phyloP scores from a whole-genome alignment of 768 basidiomycete genomes.

The Lentinula boryana region DNA sequence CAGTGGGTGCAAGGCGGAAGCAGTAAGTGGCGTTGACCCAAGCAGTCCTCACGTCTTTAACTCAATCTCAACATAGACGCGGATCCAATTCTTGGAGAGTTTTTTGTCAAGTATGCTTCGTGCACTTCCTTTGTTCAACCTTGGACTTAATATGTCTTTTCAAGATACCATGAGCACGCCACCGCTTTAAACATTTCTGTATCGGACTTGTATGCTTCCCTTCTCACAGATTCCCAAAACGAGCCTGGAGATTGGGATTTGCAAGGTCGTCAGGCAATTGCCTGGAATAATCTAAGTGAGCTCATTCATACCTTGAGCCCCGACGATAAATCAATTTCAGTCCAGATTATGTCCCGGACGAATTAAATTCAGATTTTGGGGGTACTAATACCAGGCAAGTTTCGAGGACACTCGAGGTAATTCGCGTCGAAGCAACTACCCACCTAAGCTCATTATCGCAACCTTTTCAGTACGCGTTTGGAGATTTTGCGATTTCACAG shows the following conservation, averaged over 20 bases:
- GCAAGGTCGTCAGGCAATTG: constrained; percentile 50
- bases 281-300: constrained; percentile 48
- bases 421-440: neutral
- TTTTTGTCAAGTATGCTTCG: constrained; percentile 50
- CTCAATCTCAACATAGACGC: constrained; percentile 33
- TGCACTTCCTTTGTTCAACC: neutral
- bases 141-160: neutral
- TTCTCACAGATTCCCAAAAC: constrained; percentile 53
- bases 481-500: constrained; percentile 60
- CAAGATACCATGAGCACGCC: constrained; percentile 47
- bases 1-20: constrained; percentile 51
- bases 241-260: constrained; percentile 59
- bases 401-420: constrained; percentile 54
- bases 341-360: constrained; percentile 17
- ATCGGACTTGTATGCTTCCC: constrained; percentile 45
- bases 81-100: constrained; percentile 59
- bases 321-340: neutral
- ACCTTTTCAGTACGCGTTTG: constrained; percentile 46
- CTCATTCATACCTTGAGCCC: constrained; percentile 14
- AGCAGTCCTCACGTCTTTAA: neutral
- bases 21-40: constrained; percentile 31
- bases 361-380: constrained; percentile 22
- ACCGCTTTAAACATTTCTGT: constrained; percentile 40
- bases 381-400: constrained; percentile 60
- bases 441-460: neutral